Conservation (phyloP, 179 eudicot genomes). For the Spergularia azorica region DNA sequence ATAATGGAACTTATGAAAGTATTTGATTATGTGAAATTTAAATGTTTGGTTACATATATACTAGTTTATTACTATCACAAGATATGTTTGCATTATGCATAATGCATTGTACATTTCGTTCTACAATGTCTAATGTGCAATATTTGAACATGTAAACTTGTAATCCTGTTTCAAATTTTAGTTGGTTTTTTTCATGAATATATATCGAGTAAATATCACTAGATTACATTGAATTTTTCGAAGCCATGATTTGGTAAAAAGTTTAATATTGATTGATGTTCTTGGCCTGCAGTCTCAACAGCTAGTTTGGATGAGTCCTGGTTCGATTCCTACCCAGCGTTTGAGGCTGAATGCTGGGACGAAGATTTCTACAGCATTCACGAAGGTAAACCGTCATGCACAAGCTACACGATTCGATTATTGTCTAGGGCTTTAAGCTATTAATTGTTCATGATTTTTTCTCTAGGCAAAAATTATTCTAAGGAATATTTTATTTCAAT, state of each 20-base stretch:
- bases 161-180: no score
- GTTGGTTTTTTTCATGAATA: no score
- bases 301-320: slow-evolving; percentile 66
- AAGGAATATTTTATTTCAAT: not conserved
- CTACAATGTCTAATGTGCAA: no score
- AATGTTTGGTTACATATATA: no score
- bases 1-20: no score
- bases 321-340: slow-evolving; percentile 58
- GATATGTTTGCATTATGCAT: no score
- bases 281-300: slow-evolving; percentile 22
- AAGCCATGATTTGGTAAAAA: no score
- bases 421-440: no score
- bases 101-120: no score
- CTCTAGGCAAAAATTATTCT: not conserved
- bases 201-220: no score
- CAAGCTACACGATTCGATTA: not conserved
- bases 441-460: slow-evolving; percentile 3
- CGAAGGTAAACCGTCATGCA: slow-evolving; percentile 49
- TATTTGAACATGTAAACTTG: not conserved
- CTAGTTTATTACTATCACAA: no score
- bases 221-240: not conserved
- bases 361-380: slow-evolving; percentile 83
- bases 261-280: not conserved
- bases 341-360: slow-evolving; percentile 64
- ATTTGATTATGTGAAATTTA: no score